These are phyloP conservation scores for Panicum virgatum DNA, from an alignment of 202 grass and related monocot genomes.

Conservation along the genomic window DNA sequence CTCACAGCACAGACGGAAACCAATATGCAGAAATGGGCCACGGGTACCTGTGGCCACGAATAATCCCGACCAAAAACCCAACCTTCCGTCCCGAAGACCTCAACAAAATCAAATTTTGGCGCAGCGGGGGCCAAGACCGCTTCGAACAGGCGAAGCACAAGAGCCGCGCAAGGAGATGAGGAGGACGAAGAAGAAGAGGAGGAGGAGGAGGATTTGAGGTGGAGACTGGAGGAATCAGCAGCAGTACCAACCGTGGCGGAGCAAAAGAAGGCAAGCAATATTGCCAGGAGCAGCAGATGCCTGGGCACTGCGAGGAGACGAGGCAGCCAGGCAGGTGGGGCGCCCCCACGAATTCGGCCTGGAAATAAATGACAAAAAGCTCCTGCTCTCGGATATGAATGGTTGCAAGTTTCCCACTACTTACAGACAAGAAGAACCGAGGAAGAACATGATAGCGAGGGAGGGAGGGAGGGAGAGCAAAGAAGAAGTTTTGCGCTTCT, in stretches of 20 bases:
- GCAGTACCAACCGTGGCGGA: slow-evolving; percentile 20
- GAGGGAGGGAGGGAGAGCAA: background rate
- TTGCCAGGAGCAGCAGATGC: slow-evolving; percentile 38
- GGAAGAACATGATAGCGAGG: background rate
- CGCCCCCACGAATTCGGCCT: slow-evolving; percentile 31
- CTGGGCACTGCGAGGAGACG: slow-evolving; percentile 20
- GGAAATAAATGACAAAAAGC: slow-evolving; percentile 29
- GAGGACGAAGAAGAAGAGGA: background rate
- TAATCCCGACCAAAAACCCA: slow-evolving; percentile 30
- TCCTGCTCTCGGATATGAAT: slow-evolving; percentile 21
- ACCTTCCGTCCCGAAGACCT: slow-evolving; percentile 31
- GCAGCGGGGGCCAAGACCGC: background rate
- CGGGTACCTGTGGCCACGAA: slow-evolving; percentile 4
- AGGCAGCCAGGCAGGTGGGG: slow-evolving; percentile 22
- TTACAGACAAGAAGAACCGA: background rate
- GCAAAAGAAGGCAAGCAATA: slow-evolving; percentile 18
- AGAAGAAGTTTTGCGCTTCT: slow-evolving; percentile 12
- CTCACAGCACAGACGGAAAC: background rate
- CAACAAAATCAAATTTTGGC: slow-evolving; percentile 22
- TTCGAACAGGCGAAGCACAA: slow-evolving; percentile 1
- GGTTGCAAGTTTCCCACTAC: slow-evolving; percentile 21
- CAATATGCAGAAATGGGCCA: background rate
- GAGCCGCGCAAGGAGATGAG: slow-evolving; percentile 11
- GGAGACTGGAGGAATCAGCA: slow-evolving; percentile 18
- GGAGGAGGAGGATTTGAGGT: background rate